A percentile compares a stretch with the other conserved stretches of the same genome.
Conservation (phyloP, 2,329 filamentous ascomycete species). For the Myriosclerotinia duriaeana region DNA sequence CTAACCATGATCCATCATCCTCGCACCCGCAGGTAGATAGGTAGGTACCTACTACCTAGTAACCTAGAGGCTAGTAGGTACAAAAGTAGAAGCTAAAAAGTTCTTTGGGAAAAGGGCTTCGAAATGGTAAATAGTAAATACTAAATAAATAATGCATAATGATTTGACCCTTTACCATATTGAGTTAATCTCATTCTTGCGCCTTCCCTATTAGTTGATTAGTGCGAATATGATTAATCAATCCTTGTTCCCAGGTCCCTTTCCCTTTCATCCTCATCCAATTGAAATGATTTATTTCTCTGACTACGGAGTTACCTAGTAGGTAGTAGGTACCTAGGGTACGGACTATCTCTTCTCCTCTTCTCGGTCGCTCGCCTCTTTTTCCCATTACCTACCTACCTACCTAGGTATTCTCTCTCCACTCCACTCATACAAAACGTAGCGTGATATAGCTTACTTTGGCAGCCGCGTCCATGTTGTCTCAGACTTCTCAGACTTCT, state of each 20-base stretch:
- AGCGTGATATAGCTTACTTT: constrained; percentile 14
- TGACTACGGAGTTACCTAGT: no score
- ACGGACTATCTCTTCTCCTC: neutral
- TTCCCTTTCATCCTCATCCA: neutral
- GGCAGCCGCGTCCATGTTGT: constrained; percentile 6
- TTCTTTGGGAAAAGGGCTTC: constrained; percentile 9
- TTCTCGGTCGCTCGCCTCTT: neutral
- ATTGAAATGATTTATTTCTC: neutral
- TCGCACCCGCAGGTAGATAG: neutral
- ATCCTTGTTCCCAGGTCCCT: neutral
- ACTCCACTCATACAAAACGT: constrained; percentile 23
- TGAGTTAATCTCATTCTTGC: neutral
- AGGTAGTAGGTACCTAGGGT: no score
- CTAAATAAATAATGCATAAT: constrained; percentile 4
- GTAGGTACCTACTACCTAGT: neutral
- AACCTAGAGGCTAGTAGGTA: no score
- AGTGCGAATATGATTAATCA: no score
- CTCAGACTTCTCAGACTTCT: no score
- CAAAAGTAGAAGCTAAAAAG: neutral
- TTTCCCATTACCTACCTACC: neutral
- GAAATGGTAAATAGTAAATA: no score
- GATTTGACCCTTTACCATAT: constrained; percentile 19
- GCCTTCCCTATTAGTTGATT: neutral
- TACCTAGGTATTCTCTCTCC: no score
- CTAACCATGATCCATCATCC: neutral